Base-by-base conservation (phyloP, 2,329 filamentous ascomycete species). In the Phaeosphaeria sp. region DNA sequence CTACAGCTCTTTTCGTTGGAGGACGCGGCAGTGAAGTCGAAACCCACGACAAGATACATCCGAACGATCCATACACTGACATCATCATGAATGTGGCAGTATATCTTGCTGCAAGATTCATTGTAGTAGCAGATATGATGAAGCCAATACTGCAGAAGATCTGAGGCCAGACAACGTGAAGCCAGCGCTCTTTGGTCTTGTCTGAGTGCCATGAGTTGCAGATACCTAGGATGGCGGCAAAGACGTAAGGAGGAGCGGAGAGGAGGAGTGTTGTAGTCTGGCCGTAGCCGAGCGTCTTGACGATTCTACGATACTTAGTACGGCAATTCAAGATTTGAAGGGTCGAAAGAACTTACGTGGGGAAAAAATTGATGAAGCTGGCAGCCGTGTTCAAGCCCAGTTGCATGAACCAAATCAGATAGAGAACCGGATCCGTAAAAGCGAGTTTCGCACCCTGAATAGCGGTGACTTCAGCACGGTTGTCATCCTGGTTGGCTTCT, bases 301-400 rank as follows among this genome's bases (percentile, higher is more conserved):
- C 83, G 51, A 89, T 86, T 0, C 30, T 36, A 13, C 3, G 3
- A 36, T 36, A 3, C 11, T 36, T 13, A 36, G 11, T 36, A 36
- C 6, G 11, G 15, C 11, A 13, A 13, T 36, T 3, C 3, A 6
- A 3, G 30, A 3, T 13, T 36, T 7, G 30, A 3, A 36, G 5
- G 11, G 11, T 7, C n/a, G 30, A 13, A 36, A 13, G 11, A 13
- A 36, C 30, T 3, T 36, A 36, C 30, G 80, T 84, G 0, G 86
- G 86, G 72, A 88, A 88, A 75, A 88, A 88, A 66, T 88, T 87
- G 51, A 86, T 84, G 63, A 88, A 87, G 0, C 51, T 40, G 7
- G 39, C 45, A 13, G 56, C 52, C 6, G 55, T 51, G 27, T 53
- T 54, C 40, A 55, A 81, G n/a, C 79, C 64, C 57, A 86, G 83